Evolutionary conservation across 495 filamentous ascomycete species (phyloP), one percentile per base, ranked within the genome.

Genomic region (Articulospora tetracladia): DNA sequence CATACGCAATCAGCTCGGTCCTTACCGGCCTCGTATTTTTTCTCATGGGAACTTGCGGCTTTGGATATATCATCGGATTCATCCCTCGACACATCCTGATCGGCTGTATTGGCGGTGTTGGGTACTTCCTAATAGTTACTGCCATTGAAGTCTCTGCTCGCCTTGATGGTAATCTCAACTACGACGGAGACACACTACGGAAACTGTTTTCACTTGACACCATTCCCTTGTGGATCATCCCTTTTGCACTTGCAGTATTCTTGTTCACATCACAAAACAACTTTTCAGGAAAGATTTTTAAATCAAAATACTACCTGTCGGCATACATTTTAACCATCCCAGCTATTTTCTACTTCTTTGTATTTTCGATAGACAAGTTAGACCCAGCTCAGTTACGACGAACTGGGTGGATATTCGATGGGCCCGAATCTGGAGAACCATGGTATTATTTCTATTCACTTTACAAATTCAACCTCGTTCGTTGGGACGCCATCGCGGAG

Each of bases 381-480:
- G 74, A 86, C 19, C 79, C 91, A 64, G 74, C 74, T 26, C 72
- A 77, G 15, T 72, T 97, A 23, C 83, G 91, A 53, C 66, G 82
- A 22, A 75, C 76, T 30, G 94, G 94, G 22, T 98, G 94, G 94
- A 84, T 97, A 8, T 98, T 98, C 66, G 82, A 89, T 65, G 87
- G 86, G 0, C 93, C 94, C 1, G 83, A 86, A 34, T 86, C 86
- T 17, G 89, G 86, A 13, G 89, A 92, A 51, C 93, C 95, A 0
- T 98, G 93, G 85, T 98, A 92, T 80, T 90, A 94, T 69, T 98
- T 98, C 65, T 98, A 96, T 74, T 90, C 88, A 0, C 85, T 97
- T 48, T 98, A 97, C 74, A 88, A 90, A 65, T 89, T 94, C 62
- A 71, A 82, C 20, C 76, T 83, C 17, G 86, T 93, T 3, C 81